A percentile compares a stretch with the other conserved stretches of the same genome.
Evolutionary conservation across 805 yeast genomes (phyloP).

Genomic region (Barnettozyma salicaria): DNA sequence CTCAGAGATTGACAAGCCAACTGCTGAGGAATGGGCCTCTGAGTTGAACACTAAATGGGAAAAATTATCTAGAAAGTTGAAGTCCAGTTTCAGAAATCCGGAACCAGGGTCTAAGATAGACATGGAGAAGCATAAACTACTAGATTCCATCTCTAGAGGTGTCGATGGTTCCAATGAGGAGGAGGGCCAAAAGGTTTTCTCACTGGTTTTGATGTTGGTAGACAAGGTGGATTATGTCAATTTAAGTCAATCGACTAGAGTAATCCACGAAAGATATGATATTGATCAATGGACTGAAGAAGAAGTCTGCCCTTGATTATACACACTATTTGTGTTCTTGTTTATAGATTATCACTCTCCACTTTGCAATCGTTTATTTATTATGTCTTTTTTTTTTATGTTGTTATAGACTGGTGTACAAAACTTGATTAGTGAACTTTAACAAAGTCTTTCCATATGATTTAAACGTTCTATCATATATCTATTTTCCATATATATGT

Average conservation of each 20-base stretch:
- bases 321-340: background rate
- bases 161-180: conserved; percentile 74
- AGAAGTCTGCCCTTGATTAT: conserved; percentile 64
- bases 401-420: background rate
- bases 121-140: conserved; percentile 44
- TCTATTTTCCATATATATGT: too few species aligned
- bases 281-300: conserved; percentile 66
- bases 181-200: conserved; percentile 55
- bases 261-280: conserved; percentile 45
- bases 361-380: background rate
- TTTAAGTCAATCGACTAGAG: conserved; percentile 46
- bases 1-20: conserved; percentile 12
- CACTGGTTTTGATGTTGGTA: conserved; percentile 61
- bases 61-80: conserved; percentile 48
- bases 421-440: too few species aligned
- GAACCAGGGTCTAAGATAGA: conserved; percentile 58
- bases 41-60: conserved; percentile 66
- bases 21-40: conserved; percentile 53
- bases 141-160: conserved; percentile 73
- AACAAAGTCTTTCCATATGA: too few species aligned
- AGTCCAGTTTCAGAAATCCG: conserved; percentile 67
- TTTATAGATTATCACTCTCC: conserved; percentile 1
- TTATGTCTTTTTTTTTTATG: background rate
- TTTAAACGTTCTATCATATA: too few species aligned
- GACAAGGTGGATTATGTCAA: conserved; percentile 67